phyloP scores from a whole-genome alignment of 192 early-diverging fungal species.

The Gonapodya prolifera region DNA sequence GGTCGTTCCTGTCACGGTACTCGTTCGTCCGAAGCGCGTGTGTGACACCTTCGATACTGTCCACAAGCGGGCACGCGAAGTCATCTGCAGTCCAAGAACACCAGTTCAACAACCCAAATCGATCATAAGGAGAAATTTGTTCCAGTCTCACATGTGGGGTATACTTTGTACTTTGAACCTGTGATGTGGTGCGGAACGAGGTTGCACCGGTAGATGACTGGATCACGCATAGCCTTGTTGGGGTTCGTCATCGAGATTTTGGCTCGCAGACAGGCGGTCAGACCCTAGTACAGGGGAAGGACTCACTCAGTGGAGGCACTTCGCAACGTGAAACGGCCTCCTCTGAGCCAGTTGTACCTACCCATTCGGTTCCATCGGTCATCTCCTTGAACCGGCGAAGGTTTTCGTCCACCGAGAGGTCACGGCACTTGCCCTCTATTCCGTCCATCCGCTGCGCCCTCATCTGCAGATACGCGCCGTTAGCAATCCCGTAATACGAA shows the following conservation, averaged over 20 bases:
- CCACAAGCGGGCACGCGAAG: constrained; percentile 95
- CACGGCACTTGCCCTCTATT: constrained; percentile 70
- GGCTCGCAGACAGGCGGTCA: constrained; percentile 77
- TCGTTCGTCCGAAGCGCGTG: constrained; percentile 96
- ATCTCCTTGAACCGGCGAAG: constrained; percentile 83
- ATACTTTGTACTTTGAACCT: constrained; percentile 88
- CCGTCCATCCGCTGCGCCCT: constrained; percentile 69
- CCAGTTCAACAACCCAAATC: too few relatives aligned
- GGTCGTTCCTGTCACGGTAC: constrained; percentile 94
- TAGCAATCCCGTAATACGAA: neutral
- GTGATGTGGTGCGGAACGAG: constrained; percentile 77
- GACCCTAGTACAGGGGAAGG: constrained; percentile 39
- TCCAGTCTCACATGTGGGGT: constrained; percentile 59
- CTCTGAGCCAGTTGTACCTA: too few relatives aligned
- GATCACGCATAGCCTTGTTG: constrained; percentile 93
- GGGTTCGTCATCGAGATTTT: constrained; percentile 81
- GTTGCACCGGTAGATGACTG: constrained; percentile 93
- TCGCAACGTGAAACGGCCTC: neutral
- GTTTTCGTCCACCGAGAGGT: constrained; percentile 81
- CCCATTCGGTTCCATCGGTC: constrained; percentile 70
- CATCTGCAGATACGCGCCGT: constrained; percentile 43
- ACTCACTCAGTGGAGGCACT: neutral
- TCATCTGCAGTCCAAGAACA: constrained; percentile 46
- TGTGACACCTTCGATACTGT: constrained; percentile 91
- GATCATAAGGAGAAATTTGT: neutral